Evolutionary conservation across 2,329 filamentous ascomycete genomes (phyloP), one percentile per base, ranked within the genome.

Genomic region (Monilinia polystroma): DNA sequence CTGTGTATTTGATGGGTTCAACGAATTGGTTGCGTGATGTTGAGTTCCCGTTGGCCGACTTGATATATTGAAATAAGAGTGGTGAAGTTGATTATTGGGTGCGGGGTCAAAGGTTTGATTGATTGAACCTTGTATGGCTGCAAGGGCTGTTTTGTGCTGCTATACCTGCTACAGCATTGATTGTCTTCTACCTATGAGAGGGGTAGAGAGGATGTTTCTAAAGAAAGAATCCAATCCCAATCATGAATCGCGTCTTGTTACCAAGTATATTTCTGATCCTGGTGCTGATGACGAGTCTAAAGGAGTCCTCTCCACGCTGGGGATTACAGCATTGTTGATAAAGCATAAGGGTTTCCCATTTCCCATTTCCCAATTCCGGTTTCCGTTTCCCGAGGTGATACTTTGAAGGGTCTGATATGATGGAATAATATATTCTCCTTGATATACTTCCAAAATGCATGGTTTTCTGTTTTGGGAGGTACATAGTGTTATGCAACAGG

Each of bases 41-140:
- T 20, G 38, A 58, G 11, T 52, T 59, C 63, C 63, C 20, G 43
- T 58, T 58, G 63, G 63, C 53, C 63, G 63, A 38, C 63, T 26
- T 58, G 63, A 29, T 47, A 57, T 35, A 26, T 10, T 47, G 53
- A 51, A 58, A 41, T 14, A 59, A 41, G 63, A 66, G 64, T 62
- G 64, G 35, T 53, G 26, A 56, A 56, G 53, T 66, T 38, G 35
- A 41, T 62, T 53, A 41, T 63, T 49, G 55, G 41, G 55, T 66
- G 64, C 64, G 64, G 64, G 64, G 64, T 65, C 63, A 54, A 52
- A 23, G 53, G 29, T 47, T 47, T 56, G 52, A 45, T 64, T 47
- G 52, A 47, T 32, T 38, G 43, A 52, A 49, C 29, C 26, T 51
- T 43, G 63, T 32, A 45, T 57, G 53, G 53, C 26, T 64, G 63